Evolutionary conservation across 2,329 filamentous ascomycete genomes (phyloP).

Genomic region (Fusarium sp.): DNA sequence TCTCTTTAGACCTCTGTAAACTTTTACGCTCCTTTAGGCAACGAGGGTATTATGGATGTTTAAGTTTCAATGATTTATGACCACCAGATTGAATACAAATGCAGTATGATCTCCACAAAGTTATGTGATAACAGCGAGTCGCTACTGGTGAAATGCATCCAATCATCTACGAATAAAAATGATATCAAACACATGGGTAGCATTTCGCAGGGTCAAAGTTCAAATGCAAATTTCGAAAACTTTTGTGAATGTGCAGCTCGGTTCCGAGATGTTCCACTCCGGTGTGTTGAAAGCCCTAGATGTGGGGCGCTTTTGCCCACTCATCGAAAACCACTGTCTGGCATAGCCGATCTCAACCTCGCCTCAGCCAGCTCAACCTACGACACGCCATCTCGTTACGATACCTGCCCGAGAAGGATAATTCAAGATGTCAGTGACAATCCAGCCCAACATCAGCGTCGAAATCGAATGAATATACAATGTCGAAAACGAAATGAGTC

Average conservation of each 20-base stretch:
- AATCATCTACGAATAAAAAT: too few relatives aligned
- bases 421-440: constrained; percentile 58
- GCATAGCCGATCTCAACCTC: constrained; percentile 48
- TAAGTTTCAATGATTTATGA: constrained; percentile 1
- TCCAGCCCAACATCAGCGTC: background rate
- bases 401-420: constrained; percentile 56
- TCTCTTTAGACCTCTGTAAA: too few relatives aligned
- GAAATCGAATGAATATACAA: constrained; percentile 35
- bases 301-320: too few relatives aligned
- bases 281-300: too few relatives aligned
- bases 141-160: background rate
- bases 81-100: constrained; percentile 3
- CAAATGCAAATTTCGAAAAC: too few relatives aligned
- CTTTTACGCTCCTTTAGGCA: background rate
- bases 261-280: too few relatives aligned
- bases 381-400: constrained; percentile 55
- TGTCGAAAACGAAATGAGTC: constrained; percentile 40
- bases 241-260: too few relatives aligned
- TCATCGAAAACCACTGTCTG: too few relatives aligned
- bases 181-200: too few relatives aligned
- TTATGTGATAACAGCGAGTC: background rate
- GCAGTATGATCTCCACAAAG: background rate
- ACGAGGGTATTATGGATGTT: background rate
- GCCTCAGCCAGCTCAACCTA: constrained; percentile 51
- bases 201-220: too few relatives aligned